Evolutionary conservation across 176 grass and related monocot species (phyloP), one percentile per base, ranked within the genome.

Genomic region (Rhynchospora tenuis): DNA sequence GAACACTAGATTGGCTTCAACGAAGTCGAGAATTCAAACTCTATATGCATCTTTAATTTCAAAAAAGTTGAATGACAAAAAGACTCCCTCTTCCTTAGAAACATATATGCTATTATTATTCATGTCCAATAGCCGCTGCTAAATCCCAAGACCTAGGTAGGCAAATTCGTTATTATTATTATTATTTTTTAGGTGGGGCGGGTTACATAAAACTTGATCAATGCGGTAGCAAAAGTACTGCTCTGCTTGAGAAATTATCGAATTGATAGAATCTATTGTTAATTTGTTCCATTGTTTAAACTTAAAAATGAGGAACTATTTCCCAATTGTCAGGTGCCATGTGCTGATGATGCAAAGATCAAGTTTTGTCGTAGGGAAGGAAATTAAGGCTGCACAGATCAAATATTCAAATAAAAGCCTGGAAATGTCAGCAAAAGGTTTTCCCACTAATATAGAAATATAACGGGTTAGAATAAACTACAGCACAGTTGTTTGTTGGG

Each of bases 341-440:
- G 69, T 73, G 42, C 33, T 38, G 33, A 38, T 38, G 33, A 38
- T 48, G 43, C 44, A 38, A 38, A 38, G 0, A 73, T 73, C 19
- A 73, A n/a, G 9, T 73, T 73, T 42, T 23, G 13, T 48, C 10
- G 1, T 24, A 27, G 11, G 8, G 15, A 64, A 64, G 23, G 10
- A 22, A n/a, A n/a, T 42, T 73, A 23, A 47, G 23, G 8, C 46
- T 44, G 22, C 43, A 24, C n/a, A 73, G n/a, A 22, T 73, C 3
- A 73, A 73, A 73, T 22, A 47, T 73, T 73, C 69, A 73, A 73
- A 73, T 73, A 73, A 73, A 73, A 73, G 38, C 69, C 69, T 73
- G 69, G 43, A 47, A 23, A 73, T 22, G 19, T 47, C 44, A 73
- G 69, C 19, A 73, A 73, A 73, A 73, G 11, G 69, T 19, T 46